Evolutionary conservation across 2,329 filamentous ascomycete genomes (phyloP), one percentile per base, ranked within the genome.

Genomic region (Clarireedia homoeocarpa): DNA sequence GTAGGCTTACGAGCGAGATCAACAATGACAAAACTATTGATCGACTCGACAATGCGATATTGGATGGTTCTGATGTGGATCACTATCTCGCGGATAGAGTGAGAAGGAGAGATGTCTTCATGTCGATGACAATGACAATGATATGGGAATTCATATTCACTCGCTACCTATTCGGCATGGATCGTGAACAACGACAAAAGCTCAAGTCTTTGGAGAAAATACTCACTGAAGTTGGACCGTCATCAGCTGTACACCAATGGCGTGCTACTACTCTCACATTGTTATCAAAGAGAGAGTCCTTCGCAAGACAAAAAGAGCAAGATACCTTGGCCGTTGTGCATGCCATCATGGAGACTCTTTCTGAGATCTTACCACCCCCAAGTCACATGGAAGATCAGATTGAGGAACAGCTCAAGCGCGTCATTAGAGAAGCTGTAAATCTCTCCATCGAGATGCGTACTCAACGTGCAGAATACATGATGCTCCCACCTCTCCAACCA

Each of bases 81-180:
- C 76, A 78, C 57, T 94, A 95, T 67, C 84, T 99, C 49, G 81
- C 82, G 62, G 92, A 99, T 70, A 88, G 95, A 40, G 87, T 96
- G 54, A 85, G 82, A 67, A 86, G 94, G 59, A 85, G 92, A 58
- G 92, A 97, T 70, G 85, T 97, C 57, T 96, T 99, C 78, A 96
- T 97, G 90, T 94, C 91, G 39, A 91, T 99, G 71, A 89, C 92
- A 55, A 97, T 97, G 91, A 94, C 88, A 59, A 96, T 99, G 91
- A 85, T 99, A 51, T 99, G 91, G 91, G 94, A 99, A 72, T 96
- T 95, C 68, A 86, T 99, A 69, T 99, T 99, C 70, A 96, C 92
- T 7, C 85, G 94, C 61, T 99, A 99, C 71, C 84, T 99, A 26
- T 99, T 99, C 70, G 94, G 94, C 66, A 96, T 99, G 90, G 94